Evolutionary conservation across 2,329 filamentous ascomycete species (phyloP), one percentile per base, ranked within the genome.

Genomic region (Penicillium rolfsii): DNA sequence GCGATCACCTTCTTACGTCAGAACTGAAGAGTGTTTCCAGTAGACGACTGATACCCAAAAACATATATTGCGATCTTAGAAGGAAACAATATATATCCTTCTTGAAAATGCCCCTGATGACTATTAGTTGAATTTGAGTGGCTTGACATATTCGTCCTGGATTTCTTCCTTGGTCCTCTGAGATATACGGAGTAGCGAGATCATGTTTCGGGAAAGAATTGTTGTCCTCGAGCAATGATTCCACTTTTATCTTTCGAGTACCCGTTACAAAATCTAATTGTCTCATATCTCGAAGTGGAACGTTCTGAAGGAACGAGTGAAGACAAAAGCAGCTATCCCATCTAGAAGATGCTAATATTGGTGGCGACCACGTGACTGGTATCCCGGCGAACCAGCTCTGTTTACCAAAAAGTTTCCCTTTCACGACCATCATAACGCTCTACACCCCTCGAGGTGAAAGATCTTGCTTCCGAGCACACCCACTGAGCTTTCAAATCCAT

Each of bases 1-100:
- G 63, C 71, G 22, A 82, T 86, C 36, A 78, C 75, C 1, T 86
- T 86, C 60, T 67, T 86, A 62, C 78, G 79, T 66, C 83, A 85
- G 64, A 73, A 63, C 38, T 65, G 36, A 33, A 33, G 40, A 9
- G 19, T 24, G 19, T 45, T 45, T 11, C 19, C 19, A 22, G 5
- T 7, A 7, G 30, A n/a, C n/a, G 4, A 9, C 30, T 30, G 45
- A n/a, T 48, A 30, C 14, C 14, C 19, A 46, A 22, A 22, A 22
- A 22, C 1, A 48, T 11, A n/a, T 11, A 7, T 7, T 48, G 2
- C n/a, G 2, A 4, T 9, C n/a, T 11, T 48, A 26, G 4, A 30
- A 4, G 0, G 6, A 11, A 28, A 5, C 8, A 48, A 16, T 3
- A 19, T 3, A 30, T 7, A 14, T 48, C 6, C 3, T 24, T 19